A percentile compares a stretch with the other conserved stretches of the same genome.
These are phyloP conservation scores for Draba incana DNA, from an alignment of 345 rosid genomes.

Conservation along the genomic window DNA sequence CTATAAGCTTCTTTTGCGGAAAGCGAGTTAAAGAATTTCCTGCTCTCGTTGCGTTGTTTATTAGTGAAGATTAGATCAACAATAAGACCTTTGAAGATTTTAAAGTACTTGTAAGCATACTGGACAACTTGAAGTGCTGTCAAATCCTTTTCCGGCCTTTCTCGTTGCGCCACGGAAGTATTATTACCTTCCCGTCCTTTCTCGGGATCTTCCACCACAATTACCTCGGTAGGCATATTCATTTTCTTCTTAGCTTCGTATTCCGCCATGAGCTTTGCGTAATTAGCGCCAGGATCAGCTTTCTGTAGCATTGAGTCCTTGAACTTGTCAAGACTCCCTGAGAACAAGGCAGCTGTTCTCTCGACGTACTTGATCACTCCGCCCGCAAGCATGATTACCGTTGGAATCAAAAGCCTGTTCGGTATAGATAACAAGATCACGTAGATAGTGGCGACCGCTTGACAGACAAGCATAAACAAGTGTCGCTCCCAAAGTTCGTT, in stretches of 20 bases:
- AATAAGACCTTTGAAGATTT: constrained; percentile 49
- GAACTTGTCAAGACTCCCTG: constrained; percentile 48
- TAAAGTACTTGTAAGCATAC: constrained; percentile 40
- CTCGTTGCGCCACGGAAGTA: background rate
- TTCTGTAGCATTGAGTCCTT: constrained; percentile 35
- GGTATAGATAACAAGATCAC: constrained; percentile 44
- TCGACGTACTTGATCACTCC: constrained; percentile 55
- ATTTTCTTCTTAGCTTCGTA: constrained; percentile 18
- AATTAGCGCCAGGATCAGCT: constrained; percentile 41
- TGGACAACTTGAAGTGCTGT: constrained; percentile 34
- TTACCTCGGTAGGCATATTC: constrained; percentile 31
- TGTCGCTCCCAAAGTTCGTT: constrained; percentile 46
- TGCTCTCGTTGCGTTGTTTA: constrained; percentile 23
- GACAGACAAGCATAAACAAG: constrained; percentile 41
- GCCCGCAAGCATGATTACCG: constrained; percentile 34
- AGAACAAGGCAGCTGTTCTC: constrained; percentile 47
- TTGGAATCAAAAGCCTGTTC: constrained; percentile 26
- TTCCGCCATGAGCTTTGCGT: constrained; percentile 43
- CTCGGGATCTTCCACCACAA: constrained; percentile 31
- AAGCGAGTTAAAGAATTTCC: constrained; percentile 22
- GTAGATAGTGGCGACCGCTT: constrained; percentile 38
- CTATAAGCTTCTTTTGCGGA: constrained; percentile 33
- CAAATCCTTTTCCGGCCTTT: background rate
- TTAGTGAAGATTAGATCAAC: constrained; percentile 44
- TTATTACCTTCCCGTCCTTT: constrained; percentile 31